phyloP scores from a whole-genome alignment of 2,329 filamentous ascomycete species.

The Orbilia quercus region DNA sequence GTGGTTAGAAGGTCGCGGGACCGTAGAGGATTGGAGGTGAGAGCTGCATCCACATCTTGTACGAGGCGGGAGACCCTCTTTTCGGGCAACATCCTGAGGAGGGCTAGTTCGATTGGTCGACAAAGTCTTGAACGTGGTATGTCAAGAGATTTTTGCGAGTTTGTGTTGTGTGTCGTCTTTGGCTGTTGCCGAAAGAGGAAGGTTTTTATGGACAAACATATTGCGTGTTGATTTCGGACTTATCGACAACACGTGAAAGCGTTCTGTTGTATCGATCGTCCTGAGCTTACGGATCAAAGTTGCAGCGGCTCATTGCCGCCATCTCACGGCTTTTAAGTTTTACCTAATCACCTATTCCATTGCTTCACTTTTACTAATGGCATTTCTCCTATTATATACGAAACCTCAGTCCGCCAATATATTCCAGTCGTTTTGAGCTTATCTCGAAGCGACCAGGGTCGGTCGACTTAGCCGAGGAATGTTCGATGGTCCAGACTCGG shows the following conservation, averaged over 20 bases:
- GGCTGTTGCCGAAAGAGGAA: not conserved
- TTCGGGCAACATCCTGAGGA: conserved; percentile 29
- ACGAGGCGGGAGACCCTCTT: conserved; percentile 40
- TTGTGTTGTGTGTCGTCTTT: not conserved
- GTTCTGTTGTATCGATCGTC: too few species aligned
- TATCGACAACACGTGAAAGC: too few species aligned
- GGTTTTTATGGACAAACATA: not conserved
- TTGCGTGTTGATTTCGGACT: too few species aligned
- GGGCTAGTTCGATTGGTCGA: not conserved
- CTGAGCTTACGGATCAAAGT: too few species aligned
- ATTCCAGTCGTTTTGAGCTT: too few species aligned
- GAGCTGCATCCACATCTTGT: conserved; percentile 14
- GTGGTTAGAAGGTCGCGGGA: conserved; percentile 32
- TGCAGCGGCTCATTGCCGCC: too few species aligned
- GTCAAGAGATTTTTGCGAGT: conserved; percentile 9
- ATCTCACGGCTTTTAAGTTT: too few species aligned
- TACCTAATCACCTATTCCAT: too few species aligned
- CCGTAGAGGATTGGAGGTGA: conserved; percentile 11
- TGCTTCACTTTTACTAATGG: too few species aligned
- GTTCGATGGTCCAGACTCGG: not conserved
- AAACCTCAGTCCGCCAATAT: too few species aligned
- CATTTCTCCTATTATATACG: too few species aligned
- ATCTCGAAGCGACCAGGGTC: too few species aligned
- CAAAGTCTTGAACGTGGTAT: not conserved
- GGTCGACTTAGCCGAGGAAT: not conserved